Conservation (phyloP, 2,329 filamentous ascomycete genomes). For the Ascochyta koolunga region DNA sequence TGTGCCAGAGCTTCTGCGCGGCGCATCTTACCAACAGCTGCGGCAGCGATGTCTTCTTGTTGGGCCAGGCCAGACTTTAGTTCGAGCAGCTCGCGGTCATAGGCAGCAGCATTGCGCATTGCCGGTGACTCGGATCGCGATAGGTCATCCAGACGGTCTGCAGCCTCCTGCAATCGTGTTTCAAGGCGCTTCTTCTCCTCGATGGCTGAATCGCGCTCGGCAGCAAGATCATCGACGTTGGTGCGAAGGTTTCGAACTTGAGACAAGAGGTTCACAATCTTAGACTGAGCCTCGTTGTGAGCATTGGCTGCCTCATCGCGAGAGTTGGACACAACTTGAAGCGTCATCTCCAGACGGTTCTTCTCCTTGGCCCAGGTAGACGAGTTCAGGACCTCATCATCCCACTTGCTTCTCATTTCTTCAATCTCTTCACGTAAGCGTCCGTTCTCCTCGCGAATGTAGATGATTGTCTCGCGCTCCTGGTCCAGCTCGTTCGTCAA, state of each 20-base stretch:
- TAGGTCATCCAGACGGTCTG: constrained; percentile 85
- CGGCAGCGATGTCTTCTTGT: constrained; percentile 89
- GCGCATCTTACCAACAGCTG: constrained; percentile 96
- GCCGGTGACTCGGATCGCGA: constrained; percentile 84
- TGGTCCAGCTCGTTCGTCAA: constrained; percentile 92
- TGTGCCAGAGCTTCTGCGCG: constrained; percentile 84
- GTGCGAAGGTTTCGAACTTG: constrained; percentile 86
- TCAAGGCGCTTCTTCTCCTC: constrained; percentile 93
- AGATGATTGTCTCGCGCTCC: constrained; percentile 86
- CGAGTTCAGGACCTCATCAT: constrained; percentile 96
- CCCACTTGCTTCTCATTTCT: constrained; percentile 94
- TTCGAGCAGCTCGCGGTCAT: constrained; percentile 87
- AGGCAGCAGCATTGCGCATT: constrained; percentile 84
- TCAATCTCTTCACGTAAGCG: constrained; percentile 95
- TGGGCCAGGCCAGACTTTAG: constrained; percentile 88
- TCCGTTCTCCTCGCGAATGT: constrained; percentile 82
- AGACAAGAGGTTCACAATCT: constrained; percentile 86
- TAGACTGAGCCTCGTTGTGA: constrained; percentile 92
- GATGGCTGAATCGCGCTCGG: constrained; percentile 81
- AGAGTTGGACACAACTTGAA: constrained; percentile 88
- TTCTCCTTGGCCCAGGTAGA: constrained; percentile 99
- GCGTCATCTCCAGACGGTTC: constrained; percentile 83
- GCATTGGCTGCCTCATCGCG: constrained; percentile 91
- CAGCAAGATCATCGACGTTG: constrained; percentile 81
- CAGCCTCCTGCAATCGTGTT: constrained; percentile 82